Base-by-base conservation (phyloP, 768 basidiomycete species). In the Mycena rebaudengoi region DNA sequence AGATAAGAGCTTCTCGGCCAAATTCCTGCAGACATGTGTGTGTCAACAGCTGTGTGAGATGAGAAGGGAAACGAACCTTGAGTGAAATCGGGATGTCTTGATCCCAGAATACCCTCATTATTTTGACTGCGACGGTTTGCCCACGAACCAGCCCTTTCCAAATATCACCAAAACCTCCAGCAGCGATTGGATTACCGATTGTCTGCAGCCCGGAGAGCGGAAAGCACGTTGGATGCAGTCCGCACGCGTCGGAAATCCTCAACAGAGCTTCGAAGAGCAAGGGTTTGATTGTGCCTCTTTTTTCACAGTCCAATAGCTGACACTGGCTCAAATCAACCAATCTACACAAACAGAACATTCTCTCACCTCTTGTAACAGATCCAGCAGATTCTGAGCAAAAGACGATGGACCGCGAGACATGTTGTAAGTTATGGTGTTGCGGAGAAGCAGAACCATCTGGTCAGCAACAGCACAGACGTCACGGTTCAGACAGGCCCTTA, bases 1-100 rank as follows among this genome's bases (percentile, higher is more conserved):
- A 62, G 20, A 71, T 68, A 13, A 66, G 44, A 12, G 70, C 66
- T 39, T 72, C 71, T 26, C 62, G 20, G 13, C 37, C 13, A 30
- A 60, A 60, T 29, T 50, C 48, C 58, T 60, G 46, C 5, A 40
- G 7, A 44, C 10, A 32, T 20, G 40, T 7, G 20, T 14, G 33
- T 5, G 37, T 16, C 13, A 35, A 28, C 1, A 37, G 23, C n/a
- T 2, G 7, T 28, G 26, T 5, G 11, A 14, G 11, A 37, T 25
- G 4, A 39, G 18, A 14, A 32, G n/a, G 10, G 20, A 50, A 5
- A 20, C 35, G 20, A 3, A 40, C 51, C 16, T 52, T 25, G 8
- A 64, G 30, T 10, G 61, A 21, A 7, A 21, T 51, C 30, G 43
- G 16, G 12, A 60, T 49, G 16, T 64, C 62, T 7, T 21, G 7